Evolutionary conservation across 192 early-diverging fungal genomes (phyloP).

Genomic region (Tieghemiomyces parasiticus): DNA sequence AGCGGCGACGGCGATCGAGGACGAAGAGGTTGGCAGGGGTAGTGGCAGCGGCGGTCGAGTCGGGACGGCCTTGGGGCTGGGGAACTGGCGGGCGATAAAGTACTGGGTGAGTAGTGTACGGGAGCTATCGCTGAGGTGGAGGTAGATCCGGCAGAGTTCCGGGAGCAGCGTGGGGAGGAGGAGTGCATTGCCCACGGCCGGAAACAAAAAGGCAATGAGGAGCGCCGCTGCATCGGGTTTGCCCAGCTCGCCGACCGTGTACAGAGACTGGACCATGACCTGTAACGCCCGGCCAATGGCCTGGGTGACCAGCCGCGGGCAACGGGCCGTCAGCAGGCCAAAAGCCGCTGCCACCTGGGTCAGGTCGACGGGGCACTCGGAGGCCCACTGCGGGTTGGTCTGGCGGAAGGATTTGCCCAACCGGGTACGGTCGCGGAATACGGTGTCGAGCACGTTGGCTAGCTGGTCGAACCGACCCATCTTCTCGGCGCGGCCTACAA

Average conservation of each 20-base stretch:
- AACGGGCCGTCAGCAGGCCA: constrained; percentile 9
- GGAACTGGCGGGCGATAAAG: constrained; percentile 14
- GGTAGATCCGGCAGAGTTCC: constrained; percentile 23
- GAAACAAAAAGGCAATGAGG: constrained; percentile 25
- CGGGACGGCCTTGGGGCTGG: neutral
- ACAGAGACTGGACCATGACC: constrained; percentile 16
- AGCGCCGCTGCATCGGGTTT: constrained; percentile 23
- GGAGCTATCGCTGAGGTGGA: constrained; percentile 17
- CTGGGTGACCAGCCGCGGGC: constrained; percentile 13
- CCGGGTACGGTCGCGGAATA: neutral
- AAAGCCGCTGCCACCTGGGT: constrained; percentile 21
- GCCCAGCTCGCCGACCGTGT: constrained; percentile 24
- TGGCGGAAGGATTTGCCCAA: constrained; percentile 19
- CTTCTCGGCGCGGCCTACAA: neutral
- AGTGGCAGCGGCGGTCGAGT: neutral
- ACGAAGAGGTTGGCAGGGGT: neutral
- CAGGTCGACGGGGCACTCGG: constrained; percentile 26
- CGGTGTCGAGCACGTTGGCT: neutral
- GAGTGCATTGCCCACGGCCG: constrained; percentile 19
- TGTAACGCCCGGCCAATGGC: constrained; percentile 21
- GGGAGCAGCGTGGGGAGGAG: constrained; percentile 18
- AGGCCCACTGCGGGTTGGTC: constrained; percentile 12
- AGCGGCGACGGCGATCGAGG: neutral
- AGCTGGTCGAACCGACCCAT: constrained; percentile 5
- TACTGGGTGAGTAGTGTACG: constrained; percentile 20